phyloP scores from a whole-genome alignment of 306 rosid species.

The Trifolium subterraneum region DNA sequence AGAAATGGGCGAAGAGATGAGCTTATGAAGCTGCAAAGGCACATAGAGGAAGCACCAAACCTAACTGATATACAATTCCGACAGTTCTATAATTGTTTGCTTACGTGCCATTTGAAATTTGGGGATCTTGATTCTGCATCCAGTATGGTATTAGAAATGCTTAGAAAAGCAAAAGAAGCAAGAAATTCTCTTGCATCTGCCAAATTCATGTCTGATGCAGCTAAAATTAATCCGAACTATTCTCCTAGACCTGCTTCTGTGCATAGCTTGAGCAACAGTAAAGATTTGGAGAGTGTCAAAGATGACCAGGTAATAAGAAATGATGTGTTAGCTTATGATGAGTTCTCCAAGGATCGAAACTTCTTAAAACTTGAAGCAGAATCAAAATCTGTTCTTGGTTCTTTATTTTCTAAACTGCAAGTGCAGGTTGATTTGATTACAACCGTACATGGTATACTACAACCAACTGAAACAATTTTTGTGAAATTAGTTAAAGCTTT shows the following conservation, averaged over 20 bases:
- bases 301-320: slow-evolving; percentile 25
- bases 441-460: slow-evolving; percentile 70
- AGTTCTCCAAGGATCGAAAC: slow-evolving; percentile 58
- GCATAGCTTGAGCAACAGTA: slow-evolving; percentile 31
- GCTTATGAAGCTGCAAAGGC: slow-evolving; percentile 74
- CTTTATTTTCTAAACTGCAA: slow-evolving; percentile 69
- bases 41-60: slow-evolving; percentile 71
- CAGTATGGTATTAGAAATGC: slow-evolving; percentile 83
- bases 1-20: slow-evolving; percentile 84
- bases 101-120: slow-evolving; percentile 82
- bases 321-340: slow-evolving; percentile 53
- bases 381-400: slow-evolving; percentile 58
- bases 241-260: slow-evolving; percentile 45
- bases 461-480: slow-evolving; percentile 75
- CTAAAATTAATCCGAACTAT: slow-evolving; percentile 44
- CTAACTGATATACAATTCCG: slow-evolving; percentile 65
- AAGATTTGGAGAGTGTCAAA: slow-evolving; percentile 42
- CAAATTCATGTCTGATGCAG: slow-evolving; percentile 46
- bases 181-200: slow-evolving; percentile 67
- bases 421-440: slow-evolving; percentile 65
- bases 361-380: slow-evolving; percentile 65
- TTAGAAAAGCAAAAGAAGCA: slow-evolving; percentile 74
- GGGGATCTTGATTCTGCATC: slow-evolving; percentile 84
- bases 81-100: slow-evolving; percentile 78
- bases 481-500: slow-evolving; percentile 81